Percentiles rank a stretch among this genome's conserved stretches.
These are phyloP conservation scores for Pichia sp. DNA, from an alignment of 1,139 yeast genomes.

Conservation along the genomic window DNA sequence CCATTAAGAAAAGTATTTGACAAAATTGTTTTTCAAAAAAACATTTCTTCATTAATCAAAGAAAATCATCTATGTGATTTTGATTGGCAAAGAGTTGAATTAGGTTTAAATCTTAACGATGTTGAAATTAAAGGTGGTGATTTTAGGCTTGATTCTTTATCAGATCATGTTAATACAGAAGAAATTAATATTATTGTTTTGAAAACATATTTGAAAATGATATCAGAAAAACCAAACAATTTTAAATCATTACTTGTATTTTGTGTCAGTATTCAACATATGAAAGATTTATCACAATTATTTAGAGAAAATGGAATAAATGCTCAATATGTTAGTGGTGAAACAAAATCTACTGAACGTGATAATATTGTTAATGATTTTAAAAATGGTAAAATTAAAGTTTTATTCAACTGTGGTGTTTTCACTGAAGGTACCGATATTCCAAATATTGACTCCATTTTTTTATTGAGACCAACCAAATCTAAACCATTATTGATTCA, in stretches of 20 bases:
- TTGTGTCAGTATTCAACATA: slow-evolving; percentile 70
- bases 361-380: slow-evolving; percentile 51
- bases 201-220: slow-evolving; percentile 48
- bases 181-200: slow-evolving; percentile 52
- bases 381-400: slow-evolving; percentile 55
- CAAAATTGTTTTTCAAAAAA: slow-evolving; percentile 66
- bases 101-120: slow-evolving; percentile 33
- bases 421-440: slow-evolving; percentile 96
- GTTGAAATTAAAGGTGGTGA: slow-evolving; percentile 39
- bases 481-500: slow-evolving; percentile 70
- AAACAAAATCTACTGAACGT: slow-evolving; percentile 51
- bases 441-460: slow-evolving; percentile 78
- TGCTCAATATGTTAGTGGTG: slow-evolving; percentile 71
- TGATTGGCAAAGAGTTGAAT: slow-evolving; percentile 52
- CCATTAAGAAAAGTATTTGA: slow-evolving; percentile 60
- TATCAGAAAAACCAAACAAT: slow-evolving; percentile 25
- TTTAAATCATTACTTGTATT: slow-evolving; percentile 68
- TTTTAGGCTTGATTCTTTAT: slow-evolving; percentile 46
- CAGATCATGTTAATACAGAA: slow-evolving; percentile 49
- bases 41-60: slow-evolving; percentile 59
- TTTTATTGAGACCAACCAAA: slow-evolving; percentile 75
- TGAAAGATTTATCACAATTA: slow-evolving; percentile 45
- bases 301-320: slow-evolving; percentile 57
- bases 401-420: slow-evolving; percentile 80
- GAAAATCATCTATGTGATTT: slow-evolving; percentile 69